Conservation (phyloP, 2,329 filamentous ascomycete genomes). For the Aspergillus alliaceus region DNA sequence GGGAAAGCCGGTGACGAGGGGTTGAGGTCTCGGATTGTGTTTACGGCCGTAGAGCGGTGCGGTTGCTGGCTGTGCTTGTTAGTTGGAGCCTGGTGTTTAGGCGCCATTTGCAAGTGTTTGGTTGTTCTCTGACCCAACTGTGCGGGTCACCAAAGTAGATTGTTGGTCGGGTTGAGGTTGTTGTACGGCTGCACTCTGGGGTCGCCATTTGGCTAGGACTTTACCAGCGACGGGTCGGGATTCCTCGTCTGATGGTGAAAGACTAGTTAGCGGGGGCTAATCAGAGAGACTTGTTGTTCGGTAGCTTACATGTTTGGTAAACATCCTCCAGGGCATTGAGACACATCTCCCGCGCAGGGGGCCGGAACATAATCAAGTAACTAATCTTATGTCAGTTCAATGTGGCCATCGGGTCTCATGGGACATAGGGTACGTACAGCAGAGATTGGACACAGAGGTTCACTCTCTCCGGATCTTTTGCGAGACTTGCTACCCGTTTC, state of each 20-base stretch:
- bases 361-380: conserved; percentile 60
- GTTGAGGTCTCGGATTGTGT: neutral
- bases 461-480: conserved; percentile 64
- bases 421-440: conserved; percentile 42
- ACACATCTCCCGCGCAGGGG: conserved; percentile 57
- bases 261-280: neutral
- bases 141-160: conserved; percentile 12
- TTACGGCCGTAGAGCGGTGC: neutral
- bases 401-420: neutral
- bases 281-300: neutral
- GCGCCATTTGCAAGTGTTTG: neutral
- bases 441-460: conserved; percentile 58
- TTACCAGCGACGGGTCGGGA: conserved; percentile 52
- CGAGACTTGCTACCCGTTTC: conserved; percentile 65
- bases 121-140: neutral
- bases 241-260: conserved; percentile 41
- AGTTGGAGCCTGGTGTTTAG: neutral
- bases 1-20: neutral
- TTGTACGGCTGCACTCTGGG: conserved; percentile 38
- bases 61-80: neutral
- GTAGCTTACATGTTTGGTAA: conserved; percentile 53
- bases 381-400: neutral
- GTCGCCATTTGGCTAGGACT: conserved; percentile 57
- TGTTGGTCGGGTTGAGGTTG: conserved; percentile 13
- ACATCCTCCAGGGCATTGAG: conserved; percentile 60